A percentile compares a stretch with the other conserved stretches of the same genome.
Evolutionary conservation across 441 rosid genomes (phyloP).

Genomic region (Hura crepitans): DNA sequence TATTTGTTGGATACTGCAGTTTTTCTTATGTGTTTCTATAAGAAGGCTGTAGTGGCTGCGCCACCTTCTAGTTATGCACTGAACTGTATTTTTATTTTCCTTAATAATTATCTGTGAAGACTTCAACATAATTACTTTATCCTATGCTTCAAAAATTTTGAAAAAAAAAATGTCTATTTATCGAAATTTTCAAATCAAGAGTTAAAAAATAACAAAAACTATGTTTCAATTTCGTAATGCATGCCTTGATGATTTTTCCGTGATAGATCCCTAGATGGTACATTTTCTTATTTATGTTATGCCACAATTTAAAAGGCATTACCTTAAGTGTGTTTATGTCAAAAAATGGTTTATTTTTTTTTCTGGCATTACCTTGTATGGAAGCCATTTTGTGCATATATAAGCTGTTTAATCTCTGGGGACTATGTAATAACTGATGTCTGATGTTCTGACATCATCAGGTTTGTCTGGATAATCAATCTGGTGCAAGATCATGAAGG

Average conservation of each 20-base stretch:
- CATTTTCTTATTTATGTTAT: background rate
- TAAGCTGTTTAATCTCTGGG: background rate
- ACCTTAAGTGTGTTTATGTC: background rate
- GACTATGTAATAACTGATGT: background rate
- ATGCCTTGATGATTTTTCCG: background rate
- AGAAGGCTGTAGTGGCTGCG: no score
- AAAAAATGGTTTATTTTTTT: background rate
- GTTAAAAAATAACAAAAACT: no score
- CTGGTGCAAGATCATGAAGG: slow-evolving; percentile 8
- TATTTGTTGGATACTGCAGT: background rate
- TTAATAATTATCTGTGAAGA: no score
- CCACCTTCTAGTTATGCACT: no score
- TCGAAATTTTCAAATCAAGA: no score
- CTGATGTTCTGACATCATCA: slow-evolving; percentile 22
- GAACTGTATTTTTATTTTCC: no score
- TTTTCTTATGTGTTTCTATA: background rate
- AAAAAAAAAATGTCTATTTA: no score
- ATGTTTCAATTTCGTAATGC: background rate
- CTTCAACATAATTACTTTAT: no score
- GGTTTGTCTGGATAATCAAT: slow-evolving; percentile 21
- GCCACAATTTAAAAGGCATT: background rate
- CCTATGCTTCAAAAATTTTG: no score
- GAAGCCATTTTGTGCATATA: background rate
- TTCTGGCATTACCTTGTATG: background rate
- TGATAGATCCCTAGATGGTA: background rate